Evolutionary conservation across 2,329 filamentous ascomycete genomes (phyloP), one percentile per base, ranked within the genome.

Genomic region (Tolypocladium inflatum): DNA sequence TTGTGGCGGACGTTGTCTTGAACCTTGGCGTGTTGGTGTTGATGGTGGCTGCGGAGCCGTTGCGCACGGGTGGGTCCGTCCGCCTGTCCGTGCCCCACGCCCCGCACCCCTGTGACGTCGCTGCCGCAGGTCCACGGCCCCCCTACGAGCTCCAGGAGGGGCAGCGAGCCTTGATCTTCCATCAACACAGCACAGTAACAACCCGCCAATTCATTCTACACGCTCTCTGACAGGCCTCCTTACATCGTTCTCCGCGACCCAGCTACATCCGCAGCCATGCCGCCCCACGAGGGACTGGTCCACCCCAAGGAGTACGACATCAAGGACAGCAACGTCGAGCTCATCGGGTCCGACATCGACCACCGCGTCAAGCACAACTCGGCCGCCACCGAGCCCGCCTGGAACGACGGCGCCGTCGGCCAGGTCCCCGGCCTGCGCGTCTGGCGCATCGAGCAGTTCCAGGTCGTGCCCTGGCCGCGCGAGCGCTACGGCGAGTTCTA

Each of bases 291-390:
- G 66, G 84, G 84, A 50, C 74, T 87, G 45, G 80, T 87, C 10
- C 84, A 87, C 65, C 75, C 72, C 33, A 82, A 83, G 65, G 78
- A 87, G 67, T 87, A 87, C 67, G 82, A 88, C 68, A 81, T 87
- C 73, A 81, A 84, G 64, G 83, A 87, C 68, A 85, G 81, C 73
- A 88, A 88, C 65, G 82, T 88, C 58, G 83, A 85, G 70, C 76
- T 87, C 57, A 82, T 88, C 59, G 82, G 83, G 58, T 79, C 78
- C 57, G 78, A 82, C 61, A 78, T 88, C 61, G 86, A 88, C 72
- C 85, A 88, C 72, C 78, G 79, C 60, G 81, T 89, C 65, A 88
- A 88, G 67, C 81, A 86, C 76, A 81, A 82, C 59, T 88, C 85
- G 13, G 85, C 86, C 3, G 70, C 76, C 10, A 80, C 80, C 7